These are phyloP conservation scores for Durio zibethinus DNA, from an alignment of 345 rosid genomes.

Conservation along the genomic window DNA sequence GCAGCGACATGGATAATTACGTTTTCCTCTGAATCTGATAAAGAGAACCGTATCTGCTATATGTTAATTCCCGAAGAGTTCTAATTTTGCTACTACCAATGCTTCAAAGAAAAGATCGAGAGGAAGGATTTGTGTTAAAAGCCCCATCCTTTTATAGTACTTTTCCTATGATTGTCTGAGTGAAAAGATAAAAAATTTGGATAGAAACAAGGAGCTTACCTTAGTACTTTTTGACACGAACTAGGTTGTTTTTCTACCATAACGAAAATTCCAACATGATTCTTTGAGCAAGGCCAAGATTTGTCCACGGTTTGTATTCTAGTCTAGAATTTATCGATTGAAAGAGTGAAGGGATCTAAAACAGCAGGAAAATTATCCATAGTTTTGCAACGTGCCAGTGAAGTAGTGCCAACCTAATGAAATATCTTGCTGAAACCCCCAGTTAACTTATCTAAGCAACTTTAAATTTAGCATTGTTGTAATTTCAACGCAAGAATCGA, in stretches of 20 bases:
- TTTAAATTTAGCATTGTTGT: background rate
- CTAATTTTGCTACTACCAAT: background rate
- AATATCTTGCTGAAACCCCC: background rate
- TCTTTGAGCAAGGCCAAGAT: background rate
- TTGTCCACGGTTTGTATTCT: background rate
- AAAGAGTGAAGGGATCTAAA: background rate
- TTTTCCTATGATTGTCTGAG: background rate
- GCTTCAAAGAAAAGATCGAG: background rate
- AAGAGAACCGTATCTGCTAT: background rate
- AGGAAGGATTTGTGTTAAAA: background rate
- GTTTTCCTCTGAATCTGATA: conserved; percentile 3
- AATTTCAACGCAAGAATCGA: background rate
- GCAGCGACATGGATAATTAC: background rate
- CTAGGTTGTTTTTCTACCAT: background rate
- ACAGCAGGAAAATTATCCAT: background rate
- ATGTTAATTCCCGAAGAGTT: background rate
- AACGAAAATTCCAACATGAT: background rate
- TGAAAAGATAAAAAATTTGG: background rate
- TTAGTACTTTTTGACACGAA: background rate
- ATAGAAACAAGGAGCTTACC: background rate
- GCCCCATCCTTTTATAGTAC: background rate
- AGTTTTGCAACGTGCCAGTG: background rate
- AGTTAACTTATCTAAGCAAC: background rate
- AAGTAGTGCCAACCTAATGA: background rate
- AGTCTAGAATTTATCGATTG: background rate